Conservation (phyloP, 192 early-diverging fungal genomes). For the Coemansia sp. region DNA sequence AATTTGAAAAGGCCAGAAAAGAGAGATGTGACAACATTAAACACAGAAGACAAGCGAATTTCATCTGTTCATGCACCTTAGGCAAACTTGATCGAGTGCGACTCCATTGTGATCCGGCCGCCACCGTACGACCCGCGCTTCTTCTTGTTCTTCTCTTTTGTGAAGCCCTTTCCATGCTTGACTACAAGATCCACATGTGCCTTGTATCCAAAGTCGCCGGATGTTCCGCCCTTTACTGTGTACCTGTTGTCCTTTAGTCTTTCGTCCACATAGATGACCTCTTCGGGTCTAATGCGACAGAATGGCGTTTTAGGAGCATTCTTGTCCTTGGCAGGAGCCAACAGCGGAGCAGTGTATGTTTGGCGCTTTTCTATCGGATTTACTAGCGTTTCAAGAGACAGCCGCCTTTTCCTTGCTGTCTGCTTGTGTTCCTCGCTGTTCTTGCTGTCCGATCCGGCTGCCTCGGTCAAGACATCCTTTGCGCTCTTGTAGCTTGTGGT, state of each 20-base stretch:
- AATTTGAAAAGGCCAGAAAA: no score
- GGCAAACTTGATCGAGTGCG: constrained; percentile 88
- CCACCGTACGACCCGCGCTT: constrained; percentile 94
- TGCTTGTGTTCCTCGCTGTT: constrained; percentile 8
- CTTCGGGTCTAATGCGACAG: constrained; percentile 77
- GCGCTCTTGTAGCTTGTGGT: constrained; percentile 22
- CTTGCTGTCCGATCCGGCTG: constrained; percentile 20
- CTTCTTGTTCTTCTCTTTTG: constrained; percentile 97
- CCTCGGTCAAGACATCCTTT: background rate
- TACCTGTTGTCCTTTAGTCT: constrained; percentile 85
- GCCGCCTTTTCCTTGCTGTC: constrained; percentile 52
- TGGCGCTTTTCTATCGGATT: constrained; percentile 10
- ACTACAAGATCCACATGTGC: constrained; percentile 91
- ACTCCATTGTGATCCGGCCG: constrained; percentile 79
- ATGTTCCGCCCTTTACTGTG: constrained; percentile 66
- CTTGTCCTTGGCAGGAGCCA: constrained; percentile 6
- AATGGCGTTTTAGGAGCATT: constrained; percentile 67
- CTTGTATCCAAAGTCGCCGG: constrained; percentile 81
- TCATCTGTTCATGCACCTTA: constrained; percentile 2
- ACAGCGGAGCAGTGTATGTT: background rate
- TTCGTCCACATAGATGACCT: constrained; percentile 78
- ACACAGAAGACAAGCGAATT: background rate
- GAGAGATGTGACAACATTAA: no score
- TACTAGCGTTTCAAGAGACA: constrained; percentile 27
- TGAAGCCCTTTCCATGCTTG: constrained; percentile 88